Evolutionary conservation across 257 asterid genomes (phyloP).

Genomic region (Parsonsia alboflavescens): DNA sequence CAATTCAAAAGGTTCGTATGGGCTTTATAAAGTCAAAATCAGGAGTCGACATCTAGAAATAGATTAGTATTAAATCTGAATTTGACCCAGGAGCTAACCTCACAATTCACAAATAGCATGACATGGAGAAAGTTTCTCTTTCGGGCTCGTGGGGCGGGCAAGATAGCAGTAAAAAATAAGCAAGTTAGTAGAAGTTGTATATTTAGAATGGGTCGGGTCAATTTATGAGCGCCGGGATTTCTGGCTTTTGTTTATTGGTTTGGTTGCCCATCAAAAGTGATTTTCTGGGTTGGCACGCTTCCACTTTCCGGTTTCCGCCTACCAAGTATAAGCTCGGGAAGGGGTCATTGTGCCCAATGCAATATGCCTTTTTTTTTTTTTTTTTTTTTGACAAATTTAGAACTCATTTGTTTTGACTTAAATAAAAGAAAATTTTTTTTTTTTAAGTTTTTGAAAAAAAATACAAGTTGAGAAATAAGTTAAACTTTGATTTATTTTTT

Average conservation of each 20-base stretch:
- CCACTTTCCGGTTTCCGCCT: not conserved
- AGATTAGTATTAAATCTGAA: not conserved
- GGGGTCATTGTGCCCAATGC: not conserved
- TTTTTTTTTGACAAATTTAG: too few species aligned
- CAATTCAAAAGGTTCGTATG: not conserved
- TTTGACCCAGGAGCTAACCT: not conserved
- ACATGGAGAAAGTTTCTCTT: too few species aligned
- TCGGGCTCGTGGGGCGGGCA: not conserved
- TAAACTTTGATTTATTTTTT: too few species aligned
- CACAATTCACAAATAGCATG: too few species aligned
- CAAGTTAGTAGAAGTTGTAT: not conserved
- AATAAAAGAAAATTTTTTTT: too few species aligned
- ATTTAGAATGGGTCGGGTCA: not conserved
- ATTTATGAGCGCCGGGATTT: not conserved
- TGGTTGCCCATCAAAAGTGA: not conserved
- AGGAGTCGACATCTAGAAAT: not conserved
- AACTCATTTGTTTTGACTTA: too few species aligned
- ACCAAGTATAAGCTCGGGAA: not conserved
- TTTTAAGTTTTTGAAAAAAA: too few species aligned
- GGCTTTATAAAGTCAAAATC: not conserved
- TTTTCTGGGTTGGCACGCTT: not conserved
- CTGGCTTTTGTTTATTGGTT: not conserved
- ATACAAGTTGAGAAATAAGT: too few species aligned
- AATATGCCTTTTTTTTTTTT: too few species aligned
- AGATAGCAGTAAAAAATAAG: not conserved